phyloP scores from a whole-genome alignment of 2,329 filamentous ascomycete genomes.

The Diaporthe amygdali region DNA sequence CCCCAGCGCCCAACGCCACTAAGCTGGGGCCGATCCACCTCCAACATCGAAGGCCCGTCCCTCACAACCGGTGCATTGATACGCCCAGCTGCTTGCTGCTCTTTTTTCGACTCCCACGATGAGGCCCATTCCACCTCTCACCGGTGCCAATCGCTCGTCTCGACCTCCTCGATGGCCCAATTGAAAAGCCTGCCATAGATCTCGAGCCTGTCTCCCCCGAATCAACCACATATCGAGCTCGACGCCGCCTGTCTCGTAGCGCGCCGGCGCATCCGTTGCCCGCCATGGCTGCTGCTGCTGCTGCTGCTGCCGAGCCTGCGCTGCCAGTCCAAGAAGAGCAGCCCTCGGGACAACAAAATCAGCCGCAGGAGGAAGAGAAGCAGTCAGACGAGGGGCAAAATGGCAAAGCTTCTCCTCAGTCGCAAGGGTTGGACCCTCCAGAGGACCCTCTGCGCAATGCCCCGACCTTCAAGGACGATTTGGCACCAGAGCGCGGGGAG shows the following conservation, averaged over 20 bases:
- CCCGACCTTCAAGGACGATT: constrained; percentile 19
- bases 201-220: not conserved
- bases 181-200: not conserved
- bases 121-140: not conserved
- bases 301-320: not conserved
- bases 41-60: not conserved
- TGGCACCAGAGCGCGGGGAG: not conserved
- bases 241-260: not conserved
- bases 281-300: not conserved
- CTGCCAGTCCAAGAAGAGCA: not conserved
- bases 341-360: not conserved
- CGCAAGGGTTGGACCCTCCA: not conserved
- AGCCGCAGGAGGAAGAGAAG: not conserved
- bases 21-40: not conserved
- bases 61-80: not conserved
- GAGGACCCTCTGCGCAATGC: constrained; percentile 1
- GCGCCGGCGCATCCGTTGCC: not conserved
- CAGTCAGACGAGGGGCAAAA: not conserved
- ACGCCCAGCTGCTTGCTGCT: not conserved
- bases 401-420: not conserved
- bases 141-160: not conserved
- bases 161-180: constrained; percentile 4
- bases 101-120: not conserved
- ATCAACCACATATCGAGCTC: not conserved
- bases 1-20: no score